phyloP scores from a whole-genome alignment of 2,329 filamentous ascomycete genomes.

The Cladosporium sp. region DNA sequence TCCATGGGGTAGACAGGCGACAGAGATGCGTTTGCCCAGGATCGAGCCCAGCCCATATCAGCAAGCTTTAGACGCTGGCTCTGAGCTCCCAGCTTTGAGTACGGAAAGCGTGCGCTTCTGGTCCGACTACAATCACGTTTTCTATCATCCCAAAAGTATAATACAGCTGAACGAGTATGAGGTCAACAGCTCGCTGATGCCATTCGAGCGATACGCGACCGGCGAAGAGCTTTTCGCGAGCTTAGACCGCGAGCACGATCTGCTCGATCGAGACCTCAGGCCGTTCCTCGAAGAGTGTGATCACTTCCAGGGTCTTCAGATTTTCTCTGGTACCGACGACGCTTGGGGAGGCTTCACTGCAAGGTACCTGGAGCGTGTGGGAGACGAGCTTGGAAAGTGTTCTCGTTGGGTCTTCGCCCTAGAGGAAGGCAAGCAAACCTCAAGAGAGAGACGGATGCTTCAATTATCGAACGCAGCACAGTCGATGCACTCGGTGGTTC shows the following conservation, averaged over 20 bases:
- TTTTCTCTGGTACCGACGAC: conserved; percentile 51
- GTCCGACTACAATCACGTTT: conserved; percentile 94
- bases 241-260: conserved; percentile 64
- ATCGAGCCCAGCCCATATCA: conserved; percentile 75
- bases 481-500: conserved; percentile 63
- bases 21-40: conserved; percentile 63
- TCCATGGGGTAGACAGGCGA: conserved; percentile 58
- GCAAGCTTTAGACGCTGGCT: conserved; percentile 69
- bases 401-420: conserved; percentile 83
- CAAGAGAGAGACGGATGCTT: conserved; percentile 58
- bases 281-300: conserved; percentile 92
- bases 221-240: conserved; percentile 67
- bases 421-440: conserved; percentile 52
- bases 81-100: conserved; percentile 59
- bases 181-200: conserved; percentile 71
- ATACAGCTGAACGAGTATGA: conserved; percentile 86
- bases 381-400: conserved; percentile 88
- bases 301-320: conserved; percentile 80
- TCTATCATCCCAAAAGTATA: conserved; percentile 82
- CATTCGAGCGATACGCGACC: conserved; percentile 71
- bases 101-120: conserved; percentile 80
- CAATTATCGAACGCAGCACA: conserved; percentile 71
- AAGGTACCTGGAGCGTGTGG: conserved; percentile 57
- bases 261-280: conserved; percentile 85
- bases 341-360: conserved; percentile 47